Evolutionary conservation across 495 filamentous ascomycete species (phyloP), one percentile per base, ranked within the genome.

Genomic region (Penicillium paradoxum): DNA sequence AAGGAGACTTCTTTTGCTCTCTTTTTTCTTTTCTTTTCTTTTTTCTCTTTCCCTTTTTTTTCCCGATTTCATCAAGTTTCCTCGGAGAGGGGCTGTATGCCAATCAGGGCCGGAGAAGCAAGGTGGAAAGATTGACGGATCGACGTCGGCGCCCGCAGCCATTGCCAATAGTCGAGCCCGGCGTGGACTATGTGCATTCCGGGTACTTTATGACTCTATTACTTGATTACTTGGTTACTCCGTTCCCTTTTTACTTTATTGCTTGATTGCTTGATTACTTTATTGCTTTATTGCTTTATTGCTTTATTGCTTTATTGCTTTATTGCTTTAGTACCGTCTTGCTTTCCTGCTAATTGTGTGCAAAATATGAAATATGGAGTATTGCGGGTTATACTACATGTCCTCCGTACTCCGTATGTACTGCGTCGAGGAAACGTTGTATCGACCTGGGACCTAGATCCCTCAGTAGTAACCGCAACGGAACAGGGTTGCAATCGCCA

Each of bases 151-250:
- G 64, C 65, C 67, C 68, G 65, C 66, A 63, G 64, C 69, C 65
- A 72, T 69, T 69, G 68, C 62, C 70, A 72, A 72, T 73, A 73
- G 70, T 73, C 57, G 44, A 51, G 29, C 58, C 66, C 60, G 62
- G 61, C 64, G 70, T 53, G 59, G 66, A 65, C 40, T 61, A 56
- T 41, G 36, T 18, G 41, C 62, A 62, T 65, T 64, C 58, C 62
- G 58, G 57, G 56, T 62, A 42, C 39, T 37, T 37, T 37, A 4
- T 4, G 32, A 34, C 14, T 14, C 2, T n/a, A 2, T 15, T 32
- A 32, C 29, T 27, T 27, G 25, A 27, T 27, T 27, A 8, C 25
- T 27, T 27, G 3, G 25, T 27, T 27, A 27, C 25, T 27, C 8
- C 8, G 25, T 27, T 27, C 8, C 25, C 8, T 27, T 27, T 4